Conservation (phyloP, 345 rosid species). For the Lumnitzera racemosa region DNA sequence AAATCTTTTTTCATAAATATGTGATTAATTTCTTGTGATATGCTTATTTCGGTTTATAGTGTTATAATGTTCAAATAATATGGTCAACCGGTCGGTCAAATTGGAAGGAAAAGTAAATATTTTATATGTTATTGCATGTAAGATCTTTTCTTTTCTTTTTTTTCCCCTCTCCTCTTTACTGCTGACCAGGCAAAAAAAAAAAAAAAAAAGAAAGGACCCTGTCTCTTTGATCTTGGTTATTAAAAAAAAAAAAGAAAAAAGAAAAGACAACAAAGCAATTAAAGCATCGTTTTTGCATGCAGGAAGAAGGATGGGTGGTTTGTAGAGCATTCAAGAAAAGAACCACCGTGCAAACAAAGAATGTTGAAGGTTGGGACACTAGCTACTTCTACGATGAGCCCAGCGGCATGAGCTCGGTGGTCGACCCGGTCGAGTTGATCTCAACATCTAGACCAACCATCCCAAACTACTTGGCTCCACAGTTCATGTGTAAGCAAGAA, state of each 20-base stretch:
- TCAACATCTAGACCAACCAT: slow-evolving; percentile 31
- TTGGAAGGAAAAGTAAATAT: too few species aligned
- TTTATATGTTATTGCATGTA: too few species aligned
- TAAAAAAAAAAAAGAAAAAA: too few species aligned
- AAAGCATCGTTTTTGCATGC: slow-evolving; percentile 3
- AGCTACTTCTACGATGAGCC: slow-evolving; percentile 61
- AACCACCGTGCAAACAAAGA: slow-evolving; percentile 45
- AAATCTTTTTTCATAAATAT: too few species aligned
- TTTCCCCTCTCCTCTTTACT: too few species aligned
- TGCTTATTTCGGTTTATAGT: too few species aligned
- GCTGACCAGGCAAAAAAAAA: too few species aligned
- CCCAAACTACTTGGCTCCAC: slow-evolving; percentile 27
- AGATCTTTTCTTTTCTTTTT: too few species aligned
- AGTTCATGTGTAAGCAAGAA: slow-evolving; percentile 70
- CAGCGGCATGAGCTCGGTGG: slow-evolving; percentile 33
- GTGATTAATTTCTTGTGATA: too few species aligned
- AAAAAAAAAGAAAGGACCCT: too few species aligned
- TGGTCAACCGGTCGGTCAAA: too few species aligned
- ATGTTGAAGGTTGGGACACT: slow-evolving; percentile 56
- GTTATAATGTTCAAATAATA: too few species aligned
- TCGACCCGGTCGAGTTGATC: slow-evolving; percentile 49
- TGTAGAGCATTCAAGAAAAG: slow-evolving; percentile 93
- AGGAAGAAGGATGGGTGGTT: slow-evolving; percentile 99
- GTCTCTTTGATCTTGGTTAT: neutral
- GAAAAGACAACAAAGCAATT: neutral